These are phyloP conservation scores for Diaporthe citrichinensis DNA, from an alignment of 2,329 filamentous ascomycete species.

Conservation along the genomic window DNA sequence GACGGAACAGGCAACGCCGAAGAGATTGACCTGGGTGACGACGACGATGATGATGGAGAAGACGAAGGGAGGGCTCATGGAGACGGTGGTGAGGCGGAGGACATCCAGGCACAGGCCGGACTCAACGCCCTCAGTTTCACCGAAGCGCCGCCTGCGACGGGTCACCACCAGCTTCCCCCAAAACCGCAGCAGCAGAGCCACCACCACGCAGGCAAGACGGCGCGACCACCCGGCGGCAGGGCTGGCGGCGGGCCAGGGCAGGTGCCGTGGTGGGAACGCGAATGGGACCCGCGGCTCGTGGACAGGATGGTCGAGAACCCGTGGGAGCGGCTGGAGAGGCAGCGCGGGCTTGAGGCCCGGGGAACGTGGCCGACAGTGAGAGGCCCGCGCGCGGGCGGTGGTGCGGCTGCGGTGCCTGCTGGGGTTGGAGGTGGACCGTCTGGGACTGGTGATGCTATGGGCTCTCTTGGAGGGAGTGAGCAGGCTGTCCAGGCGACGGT, in stretches of 20 bases:
- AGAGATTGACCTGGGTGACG: constrained; percentile 60
- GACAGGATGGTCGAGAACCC: constrained; percentile 81
- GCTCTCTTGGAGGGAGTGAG: neutral
- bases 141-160: neutral
- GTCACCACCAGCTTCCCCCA: constrained; percentile 20
- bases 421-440: neutral
- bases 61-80: constrained; percentile 24
- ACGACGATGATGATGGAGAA: constrained; percentile 52
- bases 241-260: constrained; percentile 57
- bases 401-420: neutral
- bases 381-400: constrained; percentile 24
- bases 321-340: constrained; percentile 72
- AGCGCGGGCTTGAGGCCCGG: constrained; percentile 57
- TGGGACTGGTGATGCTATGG: neutral
- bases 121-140: constrained; percentile 47
- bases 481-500: neutral
- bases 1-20: constrained; percentile 53
- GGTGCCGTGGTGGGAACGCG: constrained; percentile 71
- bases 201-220: neutral
- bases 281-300: constrained; percentile 78
- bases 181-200: constrained; percentile 37
- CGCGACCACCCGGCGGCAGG: constrained; percentile 33
- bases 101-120: constrained; percentile 45
- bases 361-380: constrained; percentile 61
- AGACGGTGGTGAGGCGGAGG: constrained; percentile 24